Base-by-base conservation (phyloP, 176 grass and related monocot species). In the Ensete ventricosum region DNA sequence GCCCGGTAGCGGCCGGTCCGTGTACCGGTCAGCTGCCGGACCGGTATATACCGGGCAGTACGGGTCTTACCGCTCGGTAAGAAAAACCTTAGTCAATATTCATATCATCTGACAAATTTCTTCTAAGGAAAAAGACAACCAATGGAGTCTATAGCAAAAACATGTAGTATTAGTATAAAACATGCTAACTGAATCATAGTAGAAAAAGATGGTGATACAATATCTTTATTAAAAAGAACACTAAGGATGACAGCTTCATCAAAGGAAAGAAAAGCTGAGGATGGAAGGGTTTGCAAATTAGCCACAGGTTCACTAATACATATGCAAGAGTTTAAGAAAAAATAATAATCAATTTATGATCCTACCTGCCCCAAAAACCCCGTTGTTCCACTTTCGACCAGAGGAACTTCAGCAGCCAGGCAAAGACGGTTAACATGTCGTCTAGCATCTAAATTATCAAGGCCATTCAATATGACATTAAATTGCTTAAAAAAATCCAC, bases 391-490 rank as follows among this genome's bases (percentile, higher is more conserved):
- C 96, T 99, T 88, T 99, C 96, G 62, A 99, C 86, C 74, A 99
- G 87, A 55, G 96, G 96, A 77, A 99, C 86, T 80, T 95, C 91
- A 82, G 90, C 96, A 86, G 96, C 91, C 69, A 99, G 88, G 84
- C 91, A 95, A 71, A 99, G 96, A 23, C 96, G 88, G 69, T 99
- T 99, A 76, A 99, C 96, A 84, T 99, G 91, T 5, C 96, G 82
- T 71, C 96, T 89, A 84, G 96, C 96, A 82, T 99, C 96, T 81
- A 99, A 83, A 66, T 99, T 99, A 89, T 99, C 96, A 63, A 99
- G 91, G 66, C 96, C 96, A 84, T 99, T 99, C 70, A 99, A 64
- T 65, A 95, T 91, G 27, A 99, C 91, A 89, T 79, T 99, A 84
- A 99, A 99, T 77, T 99, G 73, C 84, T 99, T 94, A 75, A 99